Conservation (phyloP, 768 basidiomycete species). For the Grammothele lineata region DNA sequence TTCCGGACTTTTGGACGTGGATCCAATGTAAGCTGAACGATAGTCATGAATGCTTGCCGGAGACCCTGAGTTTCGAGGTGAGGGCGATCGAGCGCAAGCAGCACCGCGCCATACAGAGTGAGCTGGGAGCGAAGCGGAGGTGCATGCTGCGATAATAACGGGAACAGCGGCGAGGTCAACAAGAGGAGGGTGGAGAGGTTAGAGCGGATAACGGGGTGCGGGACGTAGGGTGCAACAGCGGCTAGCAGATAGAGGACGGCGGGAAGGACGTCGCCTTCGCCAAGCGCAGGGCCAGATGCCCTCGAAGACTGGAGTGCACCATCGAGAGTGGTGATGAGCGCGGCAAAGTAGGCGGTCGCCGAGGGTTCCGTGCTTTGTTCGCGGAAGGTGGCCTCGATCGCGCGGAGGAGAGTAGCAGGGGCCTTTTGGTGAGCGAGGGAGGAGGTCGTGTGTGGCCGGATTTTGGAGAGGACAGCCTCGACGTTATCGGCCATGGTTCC, state of each 20-base stretch:
- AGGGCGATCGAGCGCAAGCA: constrained; percentile 65
- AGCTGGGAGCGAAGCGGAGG: constrained; percentile 86
- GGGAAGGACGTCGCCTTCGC: constrained; percentile 74
- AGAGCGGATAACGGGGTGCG: constrained; percentile 74
- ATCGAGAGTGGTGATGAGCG: constrained; percentile 79
- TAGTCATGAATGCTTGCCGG: constrained; percentile 80
- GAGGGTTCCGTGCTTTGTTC: constrained; percentile 65
- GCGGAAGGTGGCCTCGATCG: constrained; percentile 75
- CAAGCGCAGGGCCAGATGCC: constrained; percentile 31
- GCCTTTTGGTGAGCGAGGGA: constrained; percentile 83
- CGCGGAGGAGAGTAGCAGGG: constrained; percentile 79
- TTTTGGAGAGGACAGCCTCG: constrained; percentile 72
- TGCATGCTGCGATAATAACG: constrained; percentile 56
- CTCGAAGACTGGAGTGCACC: constrained; percentile 62
- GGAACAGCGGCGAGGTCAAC: constrained; percentile 77
- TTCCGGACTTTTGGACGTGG: constrained; percentile 91
- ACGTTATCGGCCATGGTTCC: constrained; percentile 26
- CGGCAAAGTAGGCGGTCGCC: constrained; percentile 94
- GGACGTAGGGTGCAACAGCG: constrained; percentile 71
- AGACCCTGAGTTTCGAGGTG: constrained; percentile 65
- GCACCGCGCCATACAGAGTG: constrained; percentile 64
- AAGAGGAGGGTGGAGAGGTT: constrained; percentile 68
- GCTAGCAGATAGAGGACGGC: constrained; percentile 84
- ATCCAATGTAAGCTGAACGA: constrained; percentile 82
- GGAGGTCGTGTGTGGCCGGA: constrained; percentile 81